Evolutionary conservation across 1,284 basidiomycete genomes (phyloP).

Genomic region (Heterobasidion occidentale): DNA sequence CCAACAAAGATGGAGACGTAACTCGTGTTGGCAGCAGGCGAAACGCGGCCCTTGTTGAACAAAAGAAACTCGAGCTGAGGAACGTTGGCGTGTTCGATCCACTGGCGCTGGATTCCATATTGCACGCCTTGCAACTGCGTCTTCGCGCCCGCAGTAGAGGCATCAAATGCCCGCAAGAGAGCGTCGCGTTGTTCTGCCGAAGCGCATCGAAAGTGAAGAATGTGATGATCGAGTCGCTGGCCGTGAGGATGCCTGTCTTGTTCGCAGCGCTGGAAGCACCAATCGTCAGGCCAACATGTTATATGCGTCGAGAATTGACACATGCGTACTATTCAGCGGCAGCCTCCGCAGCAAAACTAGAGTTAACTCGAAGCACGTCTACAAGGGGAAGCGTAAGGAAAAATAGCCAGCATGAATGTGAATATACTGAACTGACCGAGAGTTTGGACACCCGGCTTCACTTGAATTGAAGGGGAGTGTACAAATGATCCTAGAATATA

Average conservation of each 20-base stretch:
- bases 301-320: neutral
- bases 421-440: constrained; percentile 1
- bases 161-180: neutral
- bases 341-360: constrained; percentile 1
- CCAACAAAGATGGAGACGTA: constrained; percentile 4
- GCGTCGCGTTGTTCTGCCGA: neutral
- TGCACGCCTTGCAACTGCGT: constrained; percentile 1
- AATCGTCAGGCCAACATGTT: neutral
- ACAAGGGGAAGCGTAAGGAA: neutral
- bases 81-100: constrained; percentile 2
- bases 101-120: constrained; percentile 2
- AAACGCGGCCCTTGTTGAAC: constrained; percentile 1
- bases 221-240: constrained; percentile 3
- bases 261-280: constrained; percentile 1
- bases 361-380: constrained; percentile 7
- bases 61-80: constrained; percentile 4
- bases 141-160: neutral
- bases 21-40: neutral
- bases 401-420: neutral
- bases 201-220: constrained; percentile 4
- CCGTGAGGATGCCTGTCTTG: constrained; percentile 4
- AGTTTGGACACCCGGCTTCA: constrained; percentile 6
- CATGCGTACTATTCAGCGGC: neutral
- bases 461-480: constrained; percentile 7
- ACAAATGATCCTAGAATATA: neutral